Conservation (phyloP, 2,329 filamentous ascomycete species). For the Xylaria sp. region DNA sequence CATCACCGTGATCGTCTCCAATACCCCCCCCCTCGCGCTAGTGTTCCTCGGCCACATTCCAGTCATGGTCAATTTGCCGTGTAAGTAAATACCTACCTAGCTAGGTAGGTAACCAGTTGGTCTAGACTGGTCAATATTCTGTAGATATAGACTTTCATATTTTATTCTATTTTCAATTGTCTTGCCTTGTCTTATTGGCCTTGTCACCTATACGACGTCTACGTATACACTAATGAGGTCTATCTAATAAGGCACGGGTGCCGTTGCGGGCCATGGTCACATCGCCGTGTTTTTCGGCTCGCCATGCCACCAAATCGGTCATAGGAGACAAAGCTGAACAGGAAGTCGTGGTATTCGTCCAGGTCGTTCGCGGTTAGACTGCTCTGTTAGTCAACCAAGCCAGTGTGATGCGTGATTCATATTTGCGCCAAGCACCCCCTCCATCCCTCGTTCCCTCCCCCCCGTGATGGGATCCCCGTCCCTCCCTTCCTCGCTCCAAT, state of each 20-base stretch:
- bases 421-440: conserved; percentile 33
- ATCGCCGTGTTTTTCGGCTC: conserved; percentile 24
- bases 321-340: conserved; percentile 23
- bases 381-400: conserved; percentile 6
- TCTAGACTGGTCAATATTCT: neutral
- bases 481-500: conserved; percentile 22
- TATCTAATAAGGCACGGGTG: conserved; percentile 15
- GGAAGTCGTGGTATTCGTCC: neutral
- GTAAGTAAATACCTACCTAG: too few species aligned
- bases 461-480: conserved; percentile 24
- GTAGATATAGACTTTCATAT: neutral
- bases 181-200: conserved; percentile 10
- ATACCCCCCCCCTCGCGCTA: too few species aligned
- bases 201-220: neutral
- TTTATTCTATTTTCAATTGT: neutral
- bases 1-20: too few species aligned
- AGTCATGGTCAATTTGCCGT: neutral
- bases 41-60: neutral
- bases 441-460: conserved; percentile 23
- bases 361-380: conserved; percentile 9
- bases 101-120: too few species aligned
- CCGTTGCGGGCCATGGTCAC: conserved; percentile 31
- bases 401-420: conserved; percentile 14
- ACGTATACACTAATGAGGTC: neutral
- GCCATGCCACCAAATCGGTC: conserved; percentile 22